Base-by-base conservation (phyloP, 345 rosid genomes). In the Rhodamnia argentea region DNA sequence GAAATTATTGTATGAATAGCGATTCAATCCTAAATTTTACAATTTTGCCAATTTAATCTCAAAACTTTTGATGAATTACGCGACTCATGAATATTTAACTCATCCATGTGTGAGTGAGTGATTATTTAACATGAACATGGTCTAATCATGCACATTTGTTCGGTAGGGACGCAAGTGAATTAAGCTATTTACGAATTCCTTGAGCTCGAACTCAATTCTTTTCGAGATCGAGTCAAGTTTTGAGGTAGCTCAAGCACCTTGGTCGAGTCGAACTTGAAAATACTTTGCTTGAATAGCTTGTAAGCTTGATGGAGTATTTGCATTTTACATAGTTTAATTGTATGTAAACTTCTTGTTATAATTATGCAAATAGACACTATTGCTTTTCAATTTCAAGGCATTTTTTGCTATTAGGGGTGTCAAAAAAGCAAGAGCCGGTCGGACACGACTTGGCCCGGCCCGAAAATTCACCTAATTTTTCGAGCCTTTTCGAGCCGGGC, bases 11-110 rank as follows among this genome's bases (percentile, higher is more conserved):
- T 11, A 11, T 0, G 7, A 0, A 26, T 26, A 27, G 0, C 14
- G 13, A 26, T 26, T 58, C 7, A 2, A 1, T 5, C 0, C 1
- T 58, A 58, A 2, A 26, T 0, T 26, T 58, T 58, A 26, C 0
- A 58, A 58, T 26, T 4, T 26, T 5, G 0, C 0, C 29, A 26
- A 58, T 13, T 58, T 58, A 16, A 7, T 53, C 7, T 15, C 22
- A 5, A 16, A 53, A 16, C 22, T 53, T 29, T 27, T 27, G 29
- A 62, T 2, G 5, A 27, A 27, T 15, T 62, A 27, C 8, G 40
- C 40, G 15, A 62, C 7, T 15, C 5, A 5, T 6, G 20, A 27
- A 60, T 60, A 60, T 27, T 60, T 13, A 27, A 60, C 20, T 27
- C 15, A 27, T 62, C 40, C 40, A 27, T 6, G 22, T 7, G 40